Evolutionary conservation across 2,329 filamentous ascomycete genomes (phyloP).

Genomic region (Penicillium sp.): DNA sequence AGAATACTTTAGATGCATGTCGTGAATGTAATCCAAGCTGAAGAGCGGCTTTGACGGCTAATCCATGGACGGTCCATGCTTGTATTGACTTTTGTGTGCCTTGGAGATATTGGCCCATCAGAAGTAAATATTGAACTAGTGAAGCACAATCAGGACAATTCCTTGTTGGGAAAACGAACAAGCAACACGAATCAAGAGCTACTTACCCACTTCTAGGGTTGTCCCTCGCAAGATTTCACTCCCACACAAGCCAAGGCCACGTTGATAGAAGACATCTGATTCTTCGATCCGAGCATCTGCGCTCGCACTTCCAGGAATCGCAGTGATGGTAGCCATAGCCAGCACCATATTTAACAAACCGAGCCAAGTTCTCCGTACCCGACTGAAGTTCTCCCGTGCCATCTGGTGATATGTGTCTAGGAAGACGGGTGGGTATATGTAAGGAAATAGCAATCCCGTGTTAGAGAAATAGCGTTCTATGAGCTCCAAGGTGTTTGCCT

Average conservation of each 20-base stretch:
- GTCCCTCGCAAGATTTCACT: constrained; percentile 23
- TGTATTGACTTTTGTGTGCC: constrained; percentile 55
- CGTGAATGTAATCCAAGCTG: constrained; percentile 54
- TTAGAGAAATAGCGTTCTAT: constrained; percentile 26
- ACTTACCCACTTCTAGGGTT: constrained; percentile 27
- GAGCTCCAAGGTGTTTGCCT: constrained; percentile 15
- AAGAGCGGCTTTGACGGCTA: constrained; percentile 53
- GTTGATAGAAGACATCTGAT: constrained; percentile 25
- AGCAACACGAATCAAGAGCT: not conserved
- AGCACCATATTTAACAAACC: constrained; percentile 34
- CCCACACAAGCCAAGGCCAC: constrained; percentile 23
- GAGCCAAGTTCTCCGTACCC: constrained; percentile 33
- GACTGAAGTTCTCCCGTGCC: constrained; percentile 19
- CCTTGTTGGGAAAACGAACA: too few relatives aligned
- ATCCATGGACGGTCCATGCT: constrained; percentile 56
- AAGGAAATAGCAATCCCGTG: constrained; percentile 33
- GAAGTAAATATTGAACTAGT: constrained; percentile 51
- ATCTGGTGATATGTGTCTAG: constrained; percentile 28
- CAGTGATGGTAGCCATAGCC: constrained; percentile 28
- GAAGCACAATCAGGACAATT: not conserved
- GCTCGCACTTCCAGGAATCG: constrained; percentile 7
- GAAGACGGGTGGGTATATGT: constrained; percentile 29
- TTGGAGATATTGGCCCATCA: constrained; percentile 55
- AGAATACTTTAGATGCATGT: constrained; percentile 37
- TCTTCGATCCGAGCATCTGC: constrained; percentile 14